phyloP scores from a whole-genome alignment of 164 flowering plant species.

The Hamamelis virginiana region DNA sequence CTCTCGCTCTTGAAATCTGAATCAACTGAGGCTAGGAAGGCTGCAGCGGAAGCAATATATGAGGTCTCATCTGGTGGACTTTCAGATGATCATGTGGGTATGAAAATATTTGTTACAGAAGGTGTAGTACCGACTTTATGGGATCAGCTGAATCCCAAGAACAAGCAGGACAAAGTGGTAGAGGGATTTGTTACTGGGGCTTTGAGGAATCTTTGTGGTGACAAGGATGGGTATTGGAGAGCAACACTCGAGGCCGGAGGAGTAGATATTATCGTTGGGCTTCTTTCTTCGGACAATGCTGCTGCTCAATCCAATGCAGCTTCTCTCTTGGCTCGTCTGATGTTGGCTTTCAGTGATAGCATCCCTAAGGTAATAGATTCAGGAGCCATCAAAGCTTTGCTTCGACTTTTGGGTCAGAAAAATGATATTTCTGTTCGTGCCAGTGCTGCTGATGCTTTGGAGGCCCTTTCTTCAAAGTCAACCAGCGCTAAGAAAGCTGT shows the following conservation, averaged over 20 bases:
- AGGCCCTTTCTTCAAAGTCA: conserved; percentile 72
- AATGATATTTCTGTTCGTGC: conserved; percentile 79
- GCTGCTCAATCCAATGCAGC: conserved; percentile 92
- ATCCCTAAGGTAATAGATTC: conserved; percentile 74
- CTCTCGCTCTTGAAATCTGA: conserved; percentile 77
- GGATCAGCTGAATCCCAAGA: conserved; percentile 71
- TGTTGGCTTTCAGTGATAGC: conserved; percentile 76
- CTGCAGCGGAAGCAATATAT: conserved; percentile 84
- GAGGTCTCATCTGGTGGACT: conserved; percentile 84
- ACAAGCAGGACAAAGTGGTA: conserved; percentile 74
- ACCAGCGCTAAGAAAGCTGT: conserved; percentile 56
- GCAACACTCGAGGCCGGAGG: conserved; percentile 82
- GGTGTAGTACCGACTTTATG: conserved; percentile 88
- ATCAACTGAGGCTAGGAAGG: conserved; percentile 69
- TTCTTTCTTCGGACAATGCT: conserved; percentile 74
- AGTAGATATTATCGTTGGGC: conserved; percentile 73
- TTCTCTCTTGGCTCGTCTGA: conserved; percentile 77
- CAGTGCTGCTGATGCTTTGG: conserved; percentile 88
- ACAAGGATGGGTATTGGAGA: conserved; percentile 77
- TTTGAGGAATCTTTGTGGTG: conserved; percentile 84
- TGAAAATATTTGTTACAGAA: conserved; percentile 84
- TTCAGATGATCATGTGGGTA: conserved; percentile 83
- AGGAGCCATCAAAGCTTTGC: conserved; percentile 65
- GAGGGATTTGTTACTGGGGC: conserved; percentile 88
- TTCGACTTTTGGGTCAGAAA: conserved; percentile 56